Conservation (phyloP, 2,329 filamentous ascomycete genomes). For the Macrophomina phaseolina region DNA sequence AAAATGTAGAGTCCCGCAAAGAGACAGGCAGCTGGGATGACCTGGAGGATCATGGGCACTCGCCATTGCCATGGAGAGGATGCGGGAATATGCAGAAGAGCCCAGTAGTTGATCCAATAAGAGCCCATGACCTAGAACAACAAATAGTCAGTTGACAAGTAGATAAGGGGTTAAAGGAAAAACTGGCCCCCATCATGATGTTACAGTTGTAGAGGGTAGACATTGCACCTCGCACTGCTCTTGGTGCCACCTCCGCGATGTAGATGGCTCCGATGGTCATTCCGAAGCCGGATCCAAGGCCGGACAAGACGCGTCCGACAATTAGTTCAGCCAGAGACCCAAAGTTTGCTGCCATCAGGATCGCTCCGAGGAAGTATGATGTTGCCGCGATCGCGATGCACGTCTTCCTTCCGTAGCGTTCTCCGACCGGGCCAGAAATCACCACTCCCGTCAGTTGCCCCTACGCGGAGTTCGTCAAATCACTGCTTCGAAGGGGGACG, state of each 20-base stretch:
- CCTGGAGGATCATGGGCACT: not conserved
- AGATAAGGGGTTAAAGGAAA: too few species aligned
- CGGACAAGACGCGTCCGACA: too few species aligned
- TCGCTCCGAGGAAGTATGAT: not conserved
- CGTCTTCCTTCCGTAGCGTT: not conserved
- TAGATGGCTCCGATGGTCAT: too few species aligned
- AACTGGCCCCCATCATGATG: not conserved
- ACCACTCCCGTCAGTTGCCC: constrained; percentile 12
- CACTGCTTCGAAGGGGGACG: not conserved
- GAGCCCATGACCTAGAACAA: not conserved
- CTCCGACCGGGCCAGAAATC: constrained; percentile 4
- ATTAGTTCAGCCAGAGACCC: too few species aligned
- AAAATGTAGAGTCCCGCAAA: not conserved
- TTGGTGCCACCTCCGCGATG: too few species aligned
- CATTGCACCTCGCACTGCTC: constrained; percentile 1
- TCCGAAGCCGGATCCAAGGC: too few species aligned
- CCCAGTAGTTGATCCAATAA: constrained; percentile 14
- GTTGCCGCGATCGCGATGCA: not conserved
- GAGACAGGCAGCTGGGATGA: not conserved
- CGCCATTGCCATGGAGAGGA: constrained; percentile 9
- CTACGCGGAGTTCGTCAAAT: not conserved
- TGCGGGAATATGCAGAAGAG: not conserved
- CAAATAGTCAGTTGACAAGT: too few species aligned
- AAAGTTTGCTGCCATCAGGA: constrained; percentile 3
- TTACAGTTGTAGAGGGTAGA: not conserved